Base-by-base conservation (phyloP, 805 yeast species). In the Kodamaea lidongshanica region DNA sequence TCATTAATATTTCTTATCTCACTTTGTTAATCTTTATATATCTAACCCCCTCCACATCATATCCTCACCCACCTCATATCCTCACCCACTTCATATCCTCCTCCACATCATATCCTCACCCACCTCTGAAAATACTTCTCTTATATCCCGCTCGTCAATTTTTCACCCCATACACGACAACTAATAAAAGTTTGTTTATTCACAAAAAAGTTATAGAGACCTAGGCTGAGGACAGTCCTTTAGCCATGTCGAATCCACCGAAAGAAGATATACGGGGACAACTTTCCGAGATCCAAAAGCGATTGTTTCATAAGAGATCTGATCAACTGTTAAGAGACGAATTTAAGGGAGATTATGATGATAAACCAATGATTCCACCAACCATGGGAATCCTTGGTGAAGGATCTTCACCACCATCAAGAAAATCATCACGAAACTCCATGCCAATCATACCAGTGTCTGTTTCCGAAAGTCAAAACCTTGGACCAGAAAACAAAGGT, bases 401-500 rank as follows among this genome's bases (percentile, higher is more conserved):
- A n/a, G n/a, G n/a, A n/a, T n/a, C 25, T 15, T 10, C 26, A 23
- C 17, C 7, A 19, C 26, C 19, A 17, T 12, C 16, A 30, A 33
- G 28, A 21, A 27, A 14, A 25, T 19, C 25, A 16, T 21, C 22
- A 24, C 32, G 37, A 10, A 13, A 25, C 12, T 19, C 32, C 8
- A 18, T 21, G 20, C 40, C 40, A 11, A 25, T 27, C 19, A 33
- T 34, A 19, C 30, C 30, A 12, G 30, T 27, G 19, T 20, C 22
- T 17, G 14, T 13, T 6, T 17, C 20, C 10, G n/a, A 19, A n/a
- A 19, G n/a, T 9, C 61, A 63, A n/a, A 45, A 49, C 3, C 41
- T 63, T 32, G 61, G 65, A 7, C 67, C 67, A 1, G 71, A 65
- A 41, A 46, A 63, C 6, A 65, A 62, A 35, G 74, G 75, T 12